Conservation (phyloP, 257 asterid species). For the Lycium barbarum region DNA sequence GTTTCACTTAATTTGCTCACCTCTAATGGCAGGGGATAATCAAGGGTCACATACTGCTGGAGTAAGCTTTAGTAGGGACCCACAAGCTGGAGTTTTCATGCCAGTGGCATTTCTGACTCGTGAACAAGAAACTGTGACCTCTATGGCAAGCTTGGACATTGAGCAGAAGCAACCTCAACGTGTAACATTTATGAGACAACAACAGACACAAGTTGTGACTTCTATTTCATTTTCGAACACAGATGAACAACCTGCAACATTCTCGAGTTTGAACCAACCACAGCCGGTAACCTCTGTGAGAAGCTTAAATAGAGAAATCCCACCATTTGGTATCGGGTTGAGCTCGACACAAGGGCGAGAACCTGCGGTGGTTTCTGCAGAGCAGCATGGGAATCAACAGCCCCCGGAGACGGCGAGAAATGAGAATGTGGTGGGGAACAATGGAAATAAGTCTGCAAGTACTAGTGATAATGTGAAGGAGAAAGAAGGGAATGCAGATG, state of each 20-base stretch:
- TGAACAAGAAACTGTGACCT: constrained; percentile 38
- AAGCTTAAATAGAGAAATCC: constrained; percentile 22
- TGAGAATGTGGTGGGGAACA: constrained; percentile 36
- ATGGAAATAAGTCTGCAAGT: constrained; percentile 43
- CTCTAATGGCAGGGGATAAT: not conserved
- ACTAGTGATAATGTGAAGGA: constrained; percentile 30
- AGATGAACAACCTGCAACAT: constrained; percentile 41
- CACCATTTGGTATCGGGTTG: not conserved
- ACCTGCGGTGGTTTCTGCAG: constrained; percentile 23
- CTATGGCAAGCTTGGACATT: constrained; percentile 33
- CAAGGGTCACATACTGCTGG: constrained; percentile 25
- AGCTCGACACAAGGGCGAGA: constrained; percentile 28
- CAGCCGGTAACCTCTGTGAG: constrained; percentile 46
- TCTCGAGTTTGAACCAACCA: constrained; percentile 33
- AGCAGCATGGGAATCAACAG: constrained; percentile 34
- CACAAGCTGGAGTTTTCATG: constrained; percentile 26
- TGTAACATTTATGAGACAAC: constrained; percentile 23
- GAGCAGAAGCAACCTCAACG: constrained; percentile 21
- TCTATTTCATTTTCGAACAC: constrained; percentile 15
- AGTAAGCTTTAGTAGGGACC: constrained; percentile 23
- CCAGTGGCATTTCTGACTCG: constrained; percentile 39
- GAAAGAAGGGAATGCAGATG: constrained; percentile 45
- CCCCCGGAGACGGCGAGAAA: constrained; percentile 14
- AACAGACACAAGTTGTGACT: constrained; percentile 26
- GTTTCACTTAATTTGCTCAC: too few relatives aligned